phyloP scores from a whole-genome alignment of 2,329 filamentous ascomycete genomes.

The Domatiomyces globalis region DNA sequence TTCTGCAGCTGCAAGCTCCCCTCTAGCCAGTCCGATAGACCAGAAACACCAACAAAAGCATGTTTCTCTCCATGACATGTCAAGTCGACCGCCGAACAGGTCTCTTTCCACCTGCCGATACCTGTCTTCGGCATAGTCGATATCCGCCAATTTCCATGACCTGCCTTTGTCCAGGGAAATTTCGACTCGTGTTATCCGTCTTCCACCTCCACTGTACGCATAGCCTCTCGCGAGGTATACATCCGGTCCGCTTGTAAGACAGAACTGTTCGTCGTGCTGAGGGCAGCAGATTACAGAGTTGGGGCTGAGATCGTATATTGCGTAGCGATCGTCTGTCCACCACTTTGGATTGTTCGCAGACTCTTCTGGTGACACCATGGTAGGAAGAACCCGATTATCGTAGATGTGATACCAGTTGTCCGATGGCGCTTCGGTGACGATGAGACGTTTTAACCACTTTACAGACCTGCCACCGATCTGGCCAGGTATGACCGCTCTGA shows the following conservation, averaged over 20 bases:
- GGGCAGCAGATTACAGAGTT: conserved; percentile 75
- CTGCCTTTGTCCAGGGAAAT: conserved; percentile 70
- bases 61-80: conserved; percentile 68
- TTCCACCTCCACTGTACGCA: conserved; percentile 78
- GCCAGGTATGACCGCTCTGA: conserved; percentile 72
- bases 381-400: conserved; percentile 80
- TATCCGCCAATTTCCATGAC: conserved; percentile 61
- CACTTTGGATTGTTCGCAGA: conserved; percentile 57
- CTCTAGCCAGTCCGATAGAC: conserved; percentile 53
- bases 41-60: conserved; percentile 92
- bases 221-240: conserved; percentile 63
- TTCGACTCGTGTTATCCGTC: conserved; percentile 67
- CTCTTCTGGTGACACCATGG: conserved; percentile 69
- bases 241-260: conserved; percentile 33
- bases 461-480: conserved; percentile 87
- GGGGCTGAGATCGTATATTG: conserved; percentile 80
- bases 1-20: conserved; percentile 47
- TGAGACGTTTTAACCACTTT: conserved; percentile 77
- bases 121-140: conserved; percentile 72
- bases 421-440: conserved; percentile 63
- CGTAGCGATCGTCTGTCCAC: conserved; percentile 83
- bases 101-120: conserved; percentile 54
- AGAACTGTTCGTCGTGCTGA: conserved; percentile 57
- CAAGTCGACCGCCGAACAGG: conserved; percentile 61
- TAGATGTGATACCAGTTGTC: conserved; percentile 95